A percentile compares a stretch with the other conserved stretches of the same genome.
These are phyloP conservation scores for Ilex paraguariensis DNA, from an alignment of 305 asterid species.

Conservation along the genomic window DNA sequence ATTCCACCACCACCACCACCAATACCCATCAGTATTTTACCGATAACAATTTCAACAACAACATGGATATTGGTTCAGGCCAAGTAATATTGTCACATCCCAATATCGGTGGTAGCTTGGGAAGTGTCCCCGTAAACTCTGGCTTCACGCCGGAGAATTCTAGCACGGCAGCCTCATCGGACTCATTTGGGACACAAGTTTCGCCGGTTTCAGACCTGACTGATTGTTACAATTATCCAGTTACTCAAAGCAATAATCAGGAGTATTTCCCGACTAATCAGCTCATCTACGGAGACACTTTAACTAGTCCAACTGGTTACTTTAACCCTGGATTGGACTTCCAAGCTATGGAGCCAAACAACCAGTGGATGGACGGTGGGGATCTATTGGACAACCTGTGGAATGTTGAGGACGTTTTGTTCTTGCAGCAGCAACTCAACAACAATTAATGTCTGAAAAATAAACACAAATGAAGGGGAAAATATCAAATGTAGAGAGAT, in stretches of 20 bases:
- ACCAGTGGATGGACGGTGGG: conserved; percentile 60
- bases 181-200: conserved; percentile 51
- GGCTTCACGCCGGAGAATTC: conserved; percentile 52
- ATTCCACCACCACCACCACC: conserved; percentile 5
- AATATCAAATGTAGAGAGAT: too few species aligned
- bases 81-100: not conserved
- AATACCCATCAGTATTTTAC: conserved; percentile 2
- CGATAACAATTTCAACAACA: conserved; percentile 1
- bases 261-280: conserved; percentile 30
- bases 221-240: conserved; percentile 48
- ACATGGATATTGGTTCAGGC: not conserved
- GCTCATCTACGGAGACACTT: conserved; percentile 27
- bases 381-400: conserved; percentile 40
- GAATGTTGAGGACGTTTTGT: conserved; percentile 63
- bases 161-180: conserved; percentile 66
- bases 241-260: conserved; percentile 21
- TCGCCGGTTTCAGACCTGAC: conserved; percentile 61
- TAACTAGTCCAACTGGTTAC: conserved; percentile 39
- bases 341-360: conserved; percentile 25
- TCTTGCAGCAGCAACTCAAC: conserved; percentile 50
- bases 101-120: conserved; percentile 2
- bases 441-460: not conserved
- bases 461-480: too few species aligned
- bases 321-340: conserved; percentile 38
- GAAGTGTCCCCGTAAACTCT: not conserved